Evolutionary conservation across 805 yeast genomes (phyloP), one percentile per base, ranked within the genome.

Genomic region (Metschnikowia noctiluminum): DNA sequence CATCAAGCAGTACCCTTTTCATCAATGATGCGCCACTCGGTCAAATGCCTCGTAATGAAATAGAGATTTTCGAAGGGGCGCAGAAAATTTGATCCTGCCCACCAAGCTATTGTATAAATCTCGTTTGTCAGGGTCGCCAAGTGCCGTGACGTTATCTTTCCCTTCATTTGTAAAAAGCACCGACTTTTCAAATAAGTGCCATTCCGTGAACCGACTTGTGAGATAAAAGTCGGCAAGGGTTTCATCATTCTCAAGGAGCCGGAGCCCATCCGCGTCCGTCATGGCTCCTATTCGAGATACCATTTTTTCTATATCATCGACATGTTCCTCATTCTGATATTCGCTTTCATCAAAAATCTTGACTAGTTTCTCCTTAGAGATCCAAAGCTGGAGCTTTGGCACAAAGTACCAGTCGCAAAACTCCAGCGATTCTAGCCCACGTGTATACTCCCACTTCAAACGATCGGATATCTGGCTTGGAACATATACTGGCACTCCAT

Each of bases 231-330:
- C 65, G 7, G 46, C 39, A 43, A 61, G 50, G 7, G 61, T 32
- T 36, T 49, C 45, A 7, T 59, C 60, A 37, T 63, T 64, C 10
- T 54, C 48, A 21, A 66, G 51, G 27, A 68, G 54, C 31, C 49
- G 37, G 14, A 60, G 45, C 2, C 55, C 43, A 38, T 66, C 59
- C 34, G 54, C 61, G 42, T 68, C 71, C 10, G 54, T 44, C 62
- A 68, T 61, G 27, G 55, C 56, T 16, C 56, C 37, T 12, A 62
- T 55, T 34, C 53, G 43, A 12, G 21, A 40, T 34, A 57, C 45
- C 40, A 62, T 37, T 28, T 49, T 56, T n/a, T 56, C 55, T 28
- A 43, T 27, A 28, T 51, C 48, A n/a, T 35, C 35, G 3, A 43
- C 11, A 2, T 42, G 38, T 12, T 35, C 21, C 7, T 44, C 49